Base-by-base conservation (phyloP, 2,329 filamentous ascomycete genomes). In the Cladobotryum protrusum region DNA sequence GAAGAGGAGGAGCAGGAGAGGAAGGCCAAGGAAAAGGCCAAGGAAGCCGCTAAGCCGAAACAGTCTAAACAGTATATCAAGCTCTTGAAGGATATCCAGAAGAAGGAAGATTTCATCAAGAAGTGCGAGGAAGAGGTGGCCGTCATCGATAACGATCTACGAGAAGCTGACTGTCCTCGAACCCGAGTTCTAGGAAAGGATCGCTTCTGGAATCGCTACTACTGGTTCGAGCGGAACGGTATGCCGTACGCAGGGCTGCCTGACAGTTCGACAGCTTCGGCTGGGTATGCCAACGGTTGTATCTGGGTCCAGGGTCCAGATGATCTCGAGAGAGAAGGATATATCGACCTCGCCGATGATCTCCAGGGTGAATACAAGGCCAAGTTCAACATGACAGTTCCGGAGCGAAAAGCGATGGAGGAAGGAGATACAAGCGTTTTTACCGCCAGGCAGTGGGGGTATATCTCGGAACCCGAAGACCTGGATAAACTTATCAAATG, bases 161-260 rank as follows among this genome's bases (percentile, higher is more conserved):
- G 93, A 47, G 92, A 97, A 69, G 90, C 91, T 37, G 89, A 96
- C 67, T 96, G 92, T 60, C 89, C 91, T 34, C 85, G 93, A 54
- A 96, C 91, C 15, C 85, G 89, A 55, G 83, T 92, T 15, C 76
- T 99, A 20, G 93, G 93, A 53, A 92, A 93, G 66, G 93, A 99
- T 69, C 83, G 93, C 41, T 99, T 96, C 75, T 96, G 92, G 83
- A 97, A 99, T 68, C 83, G 92, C 48, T 99, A 97, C 69, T 97
- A 95, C 75, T 99, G 93, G 92, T 96, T 97, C 66, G 93, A 99
- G 70, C 86, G 92, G 55, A 99, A 97, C 62, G 93, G 91, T 19
- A 97, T 97, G 91, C 93, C 93, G 0, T 96, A 92, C 61, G 89
- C 79, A 32, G 93, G 93, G 4, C 76, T 96, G 49, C 91, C 91